Conservation (phyloP, 2,329 filamentous ascomycete species). For the Coccinonectria pachysandricola region DNA sequence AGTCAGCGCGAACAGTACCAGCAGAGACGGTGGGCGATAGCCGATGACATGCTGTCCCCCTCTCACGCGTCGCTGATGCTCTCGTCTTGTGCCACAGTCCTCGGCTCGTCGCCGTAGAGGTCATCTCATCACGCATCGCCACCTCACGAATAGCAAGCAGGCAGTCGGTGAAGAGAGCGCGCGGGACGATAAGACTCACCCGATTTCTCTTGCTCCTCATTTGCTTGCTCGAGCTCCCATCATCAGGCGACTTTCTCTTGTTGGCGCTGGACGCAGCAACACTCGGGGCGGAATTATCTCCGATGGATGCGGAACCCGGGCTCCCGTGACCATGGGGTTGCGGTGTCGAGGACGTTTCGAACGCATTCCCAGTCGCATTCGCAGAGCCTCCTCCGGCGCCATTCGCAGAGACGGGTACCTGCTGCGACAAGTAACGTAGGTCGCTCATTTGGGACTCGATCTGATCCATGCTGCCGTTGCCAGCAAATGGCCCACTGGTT, state of each 20-base stretch:
- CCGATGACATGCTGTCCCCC: too few relatives aligned
- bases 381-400: constrained; percentile 9
- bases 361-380: constrained; percentile 21
- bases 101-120: constrained; percentile 1
- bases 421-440: constrained; percentile 39
- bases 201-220: constrained; percentile 51
- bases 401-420: constrained; percentile 17
- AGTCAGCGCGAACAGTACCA: too few relatives aligned
- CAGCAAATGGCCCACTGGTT: constrained; percentile 12
- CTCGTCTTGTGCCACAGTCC: background rate
- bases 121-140: too few relatives aligned
- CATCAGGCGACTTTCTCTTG: constrained; percentile 32
- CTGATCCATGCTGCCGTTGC: constrained; percentile 35
- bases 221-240: constrained; percentile 33
- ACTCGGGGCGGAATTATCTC: constrained; percentile 39
- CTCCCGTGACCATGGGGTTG: constrained; percentile 23
- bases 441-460: constrained; percentile 45
- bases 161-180: background rate
- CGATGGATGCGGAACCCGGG: constrained; percentile 31
- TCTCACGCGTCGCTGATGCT: constrained; percentile 1
- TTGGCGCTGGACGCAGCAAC: constrained; percentile 16
- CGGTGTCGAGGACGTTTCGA: constrained; percentile 19
- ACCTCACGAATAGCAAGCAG: constrained; percentile 2
- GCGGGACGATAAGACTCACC: constrained; percentile 28
- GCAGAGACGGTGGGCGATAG: too few relatives aligned